These are phyloP conservation scores for Zostera marina DNA, from an alignment of 116 monocot species.

Conservation along the genomic window DNA sequence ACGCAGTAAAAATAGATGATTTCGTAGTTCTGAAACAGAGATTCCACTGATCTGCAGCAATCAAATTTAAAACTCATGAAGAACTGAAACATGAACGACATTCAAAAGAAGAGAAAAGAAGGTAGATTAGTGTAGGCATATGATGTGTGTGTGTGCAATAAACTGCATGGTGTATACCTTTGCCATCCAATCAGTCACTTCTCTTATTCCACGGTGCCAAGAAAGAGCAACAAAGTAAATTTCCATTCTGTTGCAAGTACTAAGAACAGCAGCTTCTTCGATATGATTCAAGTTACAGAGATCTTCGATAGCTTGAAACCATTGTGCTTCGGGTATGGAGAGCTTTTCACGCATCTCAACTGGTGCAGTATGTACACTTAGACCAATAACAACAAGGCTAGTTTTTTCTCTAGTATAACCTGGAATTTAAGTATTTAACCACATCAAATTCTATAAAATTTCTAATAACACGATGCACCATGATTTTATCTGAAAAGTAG, in stretches of 20 bases:
- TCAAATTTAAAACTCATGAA: slow-evolving; percentile 1
- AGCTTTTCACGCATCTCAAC: slow-evolving; percentile 99
- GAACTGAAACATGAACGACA: not conserved
- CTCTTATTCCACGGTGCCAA: slow-evolving; percentile 90
- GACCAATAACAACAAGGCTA: slow-evolving; percentile 89
- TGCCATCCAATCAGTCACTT: slow-evolving; percentile 93
- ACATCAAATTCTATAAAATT: no score
- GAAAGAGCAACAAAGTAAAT: slow-evolving; percentile 94
- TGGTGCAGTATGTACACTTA: slow-evolving; percentile 88
- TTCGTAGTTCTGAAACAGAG: slow-evolving; percentile 63
- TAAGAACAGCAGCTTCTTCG: slow-evolving; percentile 98
- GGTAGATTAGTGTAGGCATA: not conserved
- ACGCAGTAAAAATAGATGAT: slow-evolving; percentile 84
- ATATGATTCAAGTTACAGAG: slow-evolving; percentile 86
- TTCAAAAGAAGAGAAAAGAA: not conserved
- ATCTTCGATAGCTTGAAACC: slow-evolving; percentile 78
- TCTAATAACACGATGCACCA: no score
- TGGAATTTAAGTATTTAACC: slow-evolving; percentile 8
- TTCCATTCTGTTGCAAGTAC: slow-evolving; percentile 99
- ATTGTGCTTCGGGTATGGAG: slow-evolving; percentile 88
- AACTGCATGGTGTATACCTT: slow-evolving; percentile 31
- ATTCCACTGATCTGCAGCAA: slow-evolving; percentile 77
- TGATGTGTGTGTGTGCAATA: no score
- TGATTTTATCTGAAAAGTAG: no score
- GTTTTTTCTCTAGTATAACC: slow-evolving; percentile 96